Evolutionary conservation across 768 basidiomycete genomes (phyloP).

Genomic region (Rhodotorula sphaerocarpa): DNA sequence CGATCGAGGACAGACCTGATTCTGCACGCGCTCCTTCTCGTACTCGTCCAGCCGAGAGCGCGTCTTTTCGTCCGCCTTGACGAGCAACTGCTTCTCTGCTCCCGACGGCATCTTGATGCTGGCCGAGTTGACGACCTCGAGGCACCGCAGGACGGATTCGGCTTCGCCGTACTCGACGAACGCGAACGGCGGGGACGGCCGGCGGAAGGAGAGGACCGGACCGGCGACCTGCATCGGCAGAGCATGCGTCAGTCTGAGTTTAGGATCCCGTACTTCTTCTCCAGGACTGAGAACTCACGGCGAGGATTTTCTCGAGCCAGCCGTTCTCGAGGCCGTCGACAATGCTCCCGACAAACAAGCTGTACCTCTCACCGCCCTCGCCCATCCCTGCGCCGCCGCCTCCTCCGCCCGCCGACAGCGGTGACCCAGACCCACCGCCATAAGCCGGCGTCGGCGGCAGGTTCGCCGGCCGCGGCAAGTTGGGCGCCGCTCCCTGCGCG

Average conservation of each 20-base stretch:
- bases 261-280: too few species aligned
- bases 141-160: constrained; percentile 72
- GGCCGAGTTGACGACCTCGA: constrained; percentile 57
- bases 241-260: too few species aligned
- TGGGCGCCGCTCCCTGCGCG: neutral
- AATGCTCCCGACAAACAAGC: constrained; percentile 38
- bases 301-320: constrained; percentile 36
- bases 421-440: neutral
- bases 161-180: constrained; percentile 95
- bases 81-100: constrained; percentile 60
- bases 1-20: constrained; percentile 56
- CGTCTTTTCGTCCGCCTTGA: constrained; percentile 96
- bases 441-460: constrained; percentile 5
- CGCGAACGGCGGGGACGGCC: constrained; percentile 90
- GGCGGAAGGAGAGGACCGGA: constrained; percentile 74
- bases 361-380: constrained; percentile 32
- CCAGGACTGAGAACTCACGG: too few species aligned
- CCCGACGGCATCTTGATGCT: constrained; percentile 59
- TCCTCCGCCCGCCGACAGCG: neutral
- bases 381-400: neutral
- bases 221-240: constrained; percentile 66
- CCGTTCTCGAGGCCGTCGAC: constrained; percentile 35
- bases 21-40: constrained; percentile 64
- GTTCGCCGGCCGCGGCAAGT: neutral
- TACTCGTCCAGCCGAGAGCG: constrained; percentile 79